These are phyloP conservation scores for Kodamaea arcana DNA, from an alignment of 1,139 yeast genomes.

Conservation along the genomic window DNA sequence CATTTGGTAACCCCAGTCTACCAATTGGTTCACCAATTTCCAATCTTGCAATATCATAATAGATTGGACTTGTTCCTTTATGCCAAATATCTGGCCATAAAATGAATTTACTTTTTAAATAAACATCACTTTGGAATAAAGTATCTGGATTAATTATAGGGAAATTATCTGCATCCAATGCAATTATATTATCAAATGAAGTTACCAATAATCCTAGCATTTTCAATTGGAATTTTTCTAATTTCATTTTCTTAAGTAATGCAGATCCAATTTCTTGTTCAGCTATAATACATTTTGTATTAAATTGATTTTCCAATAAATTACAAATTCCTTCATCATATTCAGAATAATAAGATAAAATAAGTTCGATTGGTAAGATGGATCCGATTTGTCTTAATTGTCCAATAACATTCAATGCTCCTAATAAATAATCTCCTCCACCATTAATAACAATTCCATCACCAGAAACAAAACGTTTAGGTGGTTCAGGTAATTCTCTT, in stretches of 20 bases:
- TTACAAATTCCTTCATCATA: conserved; percentile 18
- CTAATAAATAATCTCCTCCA: conserved; percentile 17
- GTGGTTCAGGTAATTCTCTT: conserved; percentile 13
- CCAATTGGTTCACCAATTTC: conserved; percentile 15
- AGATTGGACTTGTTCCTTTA: conserved; percentile 15
- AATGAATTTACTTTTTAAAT: conserved; percentile 12
- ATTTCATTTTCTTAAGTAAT: conserved; percentile 11
- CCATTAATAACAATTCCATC: conserved; percentile 17
- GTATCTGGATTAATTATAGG: conserved; percentile 19
- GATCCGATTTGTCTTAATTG: conserved; percentile 18
- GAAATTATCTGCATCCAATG: conserved; percentile 21
- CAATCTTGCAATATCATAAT: conserved; percentile 17
- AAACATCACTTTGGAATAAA: conserved; percentile 13
- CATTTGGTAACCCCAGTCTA: conserved; percentile 16
- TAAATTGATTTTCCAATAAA: conserved; percentile 13
- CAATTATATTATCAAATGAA: conserved; percentile 19
- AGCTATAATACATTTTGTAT: conserved; percentile 28
- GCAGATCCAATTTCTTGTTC: conserved; percentile 32
- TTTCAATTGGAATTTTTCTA: conserved; percentile 18
- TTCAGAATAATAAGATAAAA: conserved; percentile 15
- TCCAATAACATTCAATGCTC: conserved; percentile 17
- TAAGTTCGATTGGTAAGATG: conserved; percentile 16
- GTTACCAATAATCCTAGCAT: conserved; percentile 18
- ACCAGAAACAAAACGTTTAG: conserved; percentile 10
- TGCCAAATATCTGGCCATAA: conserved; percentile 26